Conservation (phyloP, 306 rosid species). For the Lathyrus aphaca region DNA sequence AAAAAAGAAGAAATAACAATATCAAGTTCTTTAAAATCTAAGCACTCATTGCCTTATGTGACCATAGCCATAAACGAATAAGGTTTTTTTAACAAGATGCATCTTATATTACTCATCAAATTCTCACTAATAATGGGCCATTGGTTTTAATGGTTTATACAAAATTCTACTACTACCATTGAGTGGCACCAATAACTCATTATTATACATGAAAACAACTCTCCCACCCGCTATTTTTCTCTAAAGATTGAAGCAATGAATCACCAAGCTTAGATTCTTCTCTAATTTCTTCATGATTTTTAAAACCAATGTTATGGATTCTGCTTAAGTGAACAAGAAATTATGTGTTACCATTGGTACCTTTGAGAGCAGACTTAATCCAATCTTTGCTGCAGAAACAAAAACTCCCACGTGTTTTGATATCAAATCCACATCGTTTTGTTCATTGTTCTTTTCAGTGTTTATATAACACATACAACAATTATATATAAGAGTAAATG, state of each 20-base stretch:
- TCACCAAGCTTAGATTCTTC: not conserved
- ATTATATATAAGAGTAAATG: too few relatives aligned
- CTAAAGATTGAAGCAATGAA: constrained; percentile 12
- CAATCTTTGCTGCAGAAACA: constrained; percentile 81
- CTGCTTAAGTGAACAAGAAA: constrained; percentile 77
- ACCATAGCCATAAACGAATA: not conserved
- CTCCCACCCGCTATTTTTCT: constrained; percentile 4
- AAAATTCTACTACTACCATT: constrained; percentile 26
- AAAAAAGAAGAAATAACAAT: too few relatives aligned
- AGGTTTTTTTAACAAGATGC: not conserved
- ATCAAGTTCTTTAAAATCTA: not conserved
- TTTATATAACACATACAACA: too few relatives aligned
- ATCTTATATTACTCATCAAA: not conserved
- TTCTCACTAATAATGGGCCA: not conserved
- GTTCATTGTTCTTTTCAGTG: too few relatives aligned
- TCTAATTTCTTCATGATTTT: constrained; percentile 12
- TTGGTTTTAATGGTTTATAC: constrained; percentile 13
- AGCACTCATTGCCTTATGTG: not conserved
- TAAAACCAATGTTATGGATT: constrained; percentile 21
- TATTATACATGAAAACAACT: constrained; percentile 21
- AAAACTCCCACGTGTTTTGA: constrained; percentile 65
- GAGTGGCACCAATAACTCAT: not conserved
- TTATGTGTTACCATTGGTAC: constrained; percentile 91
- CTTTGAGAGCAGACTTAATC: constrained; percentile 87
- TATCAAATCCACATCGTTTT: too few relatives aligned